Conservation (phyloP, 1,284 basidiomycete genomes). For the Ceratobasidium sp. region DNA sequence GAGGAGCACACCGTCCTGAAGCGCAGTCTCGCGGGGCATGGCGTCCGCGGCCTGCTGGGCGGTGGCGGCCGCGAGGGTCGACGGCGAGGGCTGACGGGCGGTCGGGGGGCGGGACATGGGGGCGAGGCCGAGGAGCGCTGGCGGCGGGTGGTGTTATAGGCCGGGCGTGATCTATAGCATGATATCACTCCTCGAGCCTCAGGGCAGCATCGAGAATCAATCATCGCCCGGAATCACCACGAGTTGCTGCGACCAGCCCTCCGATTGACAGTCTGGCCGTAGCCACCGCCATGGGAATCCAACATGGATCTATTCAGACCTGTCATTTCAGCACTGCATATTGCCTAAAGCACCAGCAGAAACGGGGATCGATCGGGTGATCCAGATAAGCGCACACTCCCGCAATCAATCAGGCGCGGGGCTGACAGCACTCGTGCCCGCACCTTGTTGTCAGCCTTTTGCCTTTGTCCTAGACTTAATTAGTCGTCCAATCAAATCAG, state of each 20-base stretch:
- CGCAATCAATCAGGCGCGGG: too few relatives aligned
- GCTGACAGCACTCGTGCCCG: background rate
- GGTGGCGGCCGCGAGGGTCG: slow-evolving; percentile 13
- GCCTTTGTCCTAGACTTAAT: slow-evolving; percentile 1
- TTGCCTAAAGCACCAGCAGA: too few relatives aligned
- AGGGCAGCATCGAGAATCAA: background rate
- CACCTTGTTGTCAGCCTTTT: background rate
- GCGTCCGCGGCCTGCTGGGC: slow-evolving; percentile 24
- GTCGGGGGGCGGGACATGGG: background rate
- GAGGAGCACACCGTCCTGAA: slow-evolving; percentile 34
- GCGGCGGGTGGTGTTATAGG: slow-evolving; percentile 9
- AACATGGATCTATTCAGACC: too few relatives aligned
- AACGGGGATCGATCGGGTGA: background rate
- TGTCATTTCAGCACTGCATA: too few relatives aligned
- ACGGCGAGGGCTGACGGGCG: slow-evolving; percentile 15
- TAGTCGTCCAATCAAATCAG: slow-evolving; percentile 6
- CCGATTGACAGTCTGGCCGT: background rate
- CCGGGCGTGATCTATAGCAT: slow-evolving; percentile 3
- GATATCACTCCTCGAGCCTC: background rate
- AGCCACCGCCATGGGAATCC: background rate
- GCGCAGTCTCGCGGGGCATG: slow-evolving; percentile 20
- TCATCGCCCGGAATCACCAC: too few relatives aligned
- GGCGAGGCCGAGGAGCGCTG: background rate
- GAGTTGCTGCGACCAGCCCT: background rate
- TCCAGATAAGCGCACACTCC: background rate